Evolutionary conservation across 2,329 filamentous ascomycete genomes (phyloP), one percentile per base, ranked within the genome.

Genomic region (Cryphonectria nitschkei): DNA sequence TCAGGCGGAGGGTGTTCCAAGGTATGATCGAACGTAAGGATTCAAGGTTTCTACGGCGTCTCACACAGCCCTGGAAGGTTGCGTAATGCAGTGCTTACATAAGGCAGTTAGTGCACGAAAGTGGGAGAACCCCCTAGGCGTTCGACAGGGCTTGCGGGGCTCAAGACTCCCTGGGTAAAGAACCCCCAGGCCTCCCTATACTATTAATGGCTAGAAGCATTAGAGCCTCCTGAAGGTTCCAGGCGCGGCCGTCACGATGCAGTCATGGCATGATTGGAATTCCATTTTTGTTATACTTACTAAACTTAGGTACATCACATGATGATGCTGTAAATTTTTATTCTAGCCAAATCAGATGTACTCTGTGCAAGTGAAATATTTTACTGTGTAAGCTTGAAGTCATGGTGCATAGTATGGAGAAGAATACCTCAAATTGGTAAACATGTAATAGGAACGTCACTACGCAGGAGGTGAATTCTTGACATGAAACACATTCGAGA

Each of bases 11-110:
- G 19, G 32, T 32, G 26, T 58, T 32, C 52, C 54, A 19, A 58
- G 54, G 54, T 34, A 6, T 14, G 29, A 29, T 32, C 29, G 22
- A 50, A 22, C 19, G 43, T 56, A 29, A 29, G 11, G 11, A 14
- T 56, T 56, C 52, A 56, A 56, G 52, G 52, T 29, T 50, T 29
- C 52, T 29, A 29, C 19, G 13, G 19, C 11, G 58, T 39, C 58
- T 61, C 32, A 61, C 58, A 61, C 58, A 61, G 58, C 58, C 58
- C 58, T 39, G 63, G 8, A 29, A 58, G 41, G 41, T 65, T 65
- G 63, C 63, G 63, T 65, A 65, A 65, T 65, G 63, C 63, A 43
- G 43, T 14, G 43, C 41, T 50, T 32, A 50, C 63, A 34, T 65
- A 65, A 61, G 32, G 58, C 29, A 8, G 6, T 19, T 37, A 61